Evolutionary conservation across 2,329 filamentous ascomycete genomes (phyloP), one percentile per base, ranked within the genome.

Genomic region (Nemania sp.): DNA sequence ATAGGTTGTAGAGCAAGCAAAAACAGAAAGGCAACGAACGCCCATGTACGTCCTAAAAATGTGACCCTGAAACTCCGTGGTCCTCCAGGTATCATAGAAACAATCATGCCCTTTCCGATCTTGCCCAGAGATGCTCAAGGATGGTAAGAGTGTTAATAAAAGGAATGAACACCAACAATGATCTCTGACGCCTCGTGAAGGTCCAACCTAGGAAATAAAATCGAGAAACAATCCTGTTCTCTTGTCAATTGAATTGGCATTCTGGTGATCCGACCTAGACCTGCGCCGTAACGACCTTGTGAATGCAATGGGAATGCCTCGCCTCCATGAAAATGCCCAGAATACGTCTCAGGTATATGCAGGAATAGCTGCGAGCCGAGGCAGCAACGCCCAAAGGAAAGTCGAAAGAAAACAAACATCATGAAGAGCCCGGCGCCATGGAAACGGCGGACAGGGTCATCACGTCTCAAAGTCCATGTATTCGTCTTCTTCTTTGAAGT

Each of bases 401-500:
- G 43, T 32, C 26, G 13, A 62, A 66, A 56, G 54, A 62, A 65
- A 55, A 32, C 18, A 66, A 64, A 61, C 24, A 55, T 20, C 3
- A 20, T 15, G 29, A 56, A 55, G 13, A 49, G 58, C 20, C 38
- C 27, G 27, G 45, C 38, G 27, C 13, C 35, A 22, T 11, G n/a
- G 24, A 24, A 51, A 61, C 41, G 32, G 45, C 20, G 22, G 20
- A 58, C 13, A 38, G 22, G 43, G 10, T 7, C n/a, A 43, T 66
- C 35, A 71, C 47, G 67, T 61, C 13, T 71, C 69, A 52, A 71
- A 70, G 35, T 71, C 67, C 69, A 71, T 71, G 77, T 92, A 97
- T 81, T 97, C 94, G 74, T 98, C 94, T 81, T 98, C 94, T 79
- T 97, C 94, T 80, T 97, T 97, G 82, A 98, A 93, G 78, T 91